Evolutionary conservation across 2,329 filamentous ascomycete species (phyloP), one percentile per base, ranked within the genome.

Genomic region (Hypoxylon sp.): DNA sequence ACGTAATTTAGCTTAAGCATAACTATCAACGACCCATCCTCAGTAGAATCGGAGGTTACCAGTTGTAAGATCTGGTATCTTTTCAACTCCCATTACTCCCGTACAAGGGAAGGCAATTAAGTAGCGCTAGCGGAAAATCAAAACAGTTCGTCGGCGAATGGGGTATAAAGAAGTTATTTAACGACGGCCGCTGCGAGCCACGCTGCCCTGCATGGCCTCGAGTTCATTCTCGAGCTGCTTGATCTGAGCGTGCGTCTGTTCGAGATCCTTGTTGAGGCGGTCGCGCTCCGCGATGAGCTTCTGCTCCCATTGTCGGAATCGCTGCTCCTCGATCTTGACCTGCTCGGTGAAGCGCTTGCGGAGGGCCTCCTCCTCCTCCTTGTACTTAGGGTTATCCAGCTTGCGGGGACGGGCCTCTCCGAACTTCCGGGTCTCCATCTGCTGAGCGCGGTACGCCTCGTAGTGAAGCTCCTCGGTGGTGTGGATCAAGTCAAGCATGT

Each of bases 351-450:
- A 99, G 73, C 96, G 89, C 89, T 99, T 99, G 82, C 95, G 90
- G 70, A 99, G 89, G 67, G 92, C 92, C 86, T 99, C 95, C 79
- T 99, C 95, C 82, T 99, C 95, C 80, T 99, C 95, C 89, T 99
- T 99, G 88, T 98, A 99, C 86, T 99, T 99, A 83, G 95, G 95
- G 86, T 99, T 99, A 84, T 99, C 95, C 74, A 99, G 86, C 88
- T 99, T 99, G 81, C 94, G 88, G 73, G 95, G 95, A 71, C 94
- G 90, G 63, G 94, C 94, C 84, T 99, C 96, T 81, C 95, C 95
- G 74, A 99, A 98, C 84, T 99, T 99, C 83, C 95, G 89, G 52
- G 95, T 99, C 86, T 99, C 95, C 95, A 99, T 99, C 83, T 99
- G 96, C 81, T 97, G 93, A 57, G 95, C 95, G 74, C 95, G 94